Evolutionary conservation across 2,329 filamentous ascomycete species (phyloP).

Genomic region (Cryphonectria carpinicola): DNA sequence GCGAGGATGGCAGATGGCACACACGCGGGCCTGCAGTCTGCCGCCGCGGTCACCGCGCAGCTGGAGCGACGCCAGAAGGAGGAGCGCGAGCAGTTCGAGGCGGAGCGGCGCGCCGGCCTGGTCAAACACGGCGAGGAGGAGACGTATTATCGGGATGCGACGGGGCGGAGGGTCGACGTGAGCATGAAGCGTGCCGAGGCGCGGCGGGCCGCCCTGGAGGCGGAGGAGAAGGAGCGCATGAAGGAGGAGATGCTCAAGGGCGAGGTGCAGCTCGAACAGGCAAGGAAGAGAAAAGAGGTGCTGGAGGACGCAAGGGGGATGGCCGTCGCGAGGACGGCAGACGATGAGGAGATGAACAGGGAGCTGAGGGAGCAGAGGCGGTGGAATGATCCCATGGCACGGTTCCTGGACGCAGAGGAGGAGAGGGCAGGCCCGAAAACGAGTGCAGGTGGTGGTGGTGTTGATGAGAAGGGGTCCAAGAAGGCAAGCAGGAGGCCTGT

Average conservation of each 20-base stretch:
- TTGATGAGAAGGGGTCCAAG: slow-evolving; percentile 35
- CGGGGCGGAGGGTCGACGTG: slow-evolving; percentile 90
- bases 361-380: slow-evolving; percentile 76
- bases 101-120: slow-evolving; percentile 40
- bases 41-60: slow-evolving; percentile 74
- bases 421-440: slow-evolving; percentile 18
- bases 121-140: slow-evolving; percentile 57
- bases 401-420: slow-evolving; percentile 67
- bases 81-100: slow-evolving; percentile 40
- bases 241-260: slow-evolving; percentile 73
- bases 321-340: slow-evolving; percentile 76
- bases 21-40: slow-evolving; percentile 84
- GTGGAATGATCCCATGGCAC: slow-evolving; percentile 94
- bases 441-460: slow-evolving; percentile 28
- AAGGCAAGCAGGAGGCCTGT: slow-evolving; percentile 56
- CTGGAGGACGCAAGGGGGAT: slow-evolving; percentile 83
- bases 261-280: slow-evolving; percentile 78
- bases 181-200: slow-evolving; percentile 88
- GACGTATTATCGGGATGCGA: slow-evolving; percentile 94
- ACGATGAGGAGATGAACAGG: slow-evolving; percentile 84
- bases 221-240: slow-evolving; percentile 70
- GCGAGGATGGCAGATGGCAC: slow-evolving; percentile 83
- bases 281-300: slow-evolving; percentile 65
- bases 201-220: slow-evolving; percentile 65
- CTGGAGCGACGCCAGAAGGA: slow-evolving; percentile 58